Percentiles rank a stretch among this genome's conserved stretches.
Evolutionary conservation across 495 filamentous ascomycete genomes (phyloP).

Genomic region (Xylaria telfairii): DNA sequence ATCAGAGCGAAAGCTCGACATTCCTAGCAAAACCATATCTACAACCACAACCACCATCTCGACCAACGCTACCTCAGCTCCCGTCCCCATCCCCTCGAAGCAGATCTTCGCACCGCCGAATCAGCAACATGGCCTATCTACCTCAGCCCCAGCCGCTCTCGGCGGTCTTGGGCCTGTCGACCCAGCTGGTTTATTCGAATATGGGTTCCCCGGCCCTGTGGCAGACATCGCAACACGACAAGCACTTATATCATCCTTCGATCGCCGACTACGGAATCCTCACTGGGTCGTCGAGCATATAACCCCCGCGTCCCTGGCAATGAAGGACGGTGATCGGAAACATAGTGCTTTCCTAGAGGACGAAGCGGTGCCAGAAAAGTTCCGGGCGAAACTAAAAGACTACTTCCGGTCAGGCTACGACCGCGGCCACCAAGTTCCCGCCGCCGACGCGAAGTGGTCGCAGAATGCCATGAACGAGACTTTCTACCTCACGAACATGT

Average conservation of each 20-base stretch:
- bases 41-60: slow-evolving; percentile 49
- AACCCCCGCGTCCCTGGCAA: slow-evolving; percentile 80
- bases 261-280: slow-evolving; percentile 90
- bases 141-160: slow-evolving; percentile 43
- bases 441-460: slow-evolving; percentile 94
- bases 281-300: slow-evolving; percentile 98
- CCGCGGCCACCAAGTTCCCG: slow-evolving; percentile 96
- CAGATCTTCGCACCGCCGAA: slow-evolving; percentile 41
- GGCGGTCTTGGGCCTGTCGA: slow-evolving; percentile 65
- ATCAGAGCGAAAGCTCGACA: slow-evolving; percentile 52
- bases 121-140: slow-evolving; percentile 40
- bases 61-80: slow-evolving; percentile 43
- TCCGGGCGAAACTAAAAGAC: slow-evolving; percentile 88
- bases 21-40: slow-evolving; percentile 46
- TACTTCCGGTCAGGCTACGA: slow-evolving; percentile 96
- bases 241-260: slow-evolving; percentile 83
- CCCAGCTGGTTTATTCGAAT: slow-evolving; percentile 89
- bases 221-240: slow-evolving; percentile 77
- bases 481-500: slow-evolving; percentile 94
- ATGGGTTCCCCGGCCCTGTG: slow-evolving; percentile 93
- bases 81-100: slow-evolving; percentile 54
- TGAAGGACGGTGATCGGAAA: slow-evolving; percentile 80
- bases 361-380: slow-evolving; percentile 74
- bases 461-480: slow-evolving; percentile 94
- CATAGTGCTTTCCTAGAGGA: slow-evolving; percentile 87